Evolutionary conservation across 441 rosid genomes (phyloP), one percentile per base, ranked within the genome.

Genomic region (Pelargonium cotyledonis): DNA sequence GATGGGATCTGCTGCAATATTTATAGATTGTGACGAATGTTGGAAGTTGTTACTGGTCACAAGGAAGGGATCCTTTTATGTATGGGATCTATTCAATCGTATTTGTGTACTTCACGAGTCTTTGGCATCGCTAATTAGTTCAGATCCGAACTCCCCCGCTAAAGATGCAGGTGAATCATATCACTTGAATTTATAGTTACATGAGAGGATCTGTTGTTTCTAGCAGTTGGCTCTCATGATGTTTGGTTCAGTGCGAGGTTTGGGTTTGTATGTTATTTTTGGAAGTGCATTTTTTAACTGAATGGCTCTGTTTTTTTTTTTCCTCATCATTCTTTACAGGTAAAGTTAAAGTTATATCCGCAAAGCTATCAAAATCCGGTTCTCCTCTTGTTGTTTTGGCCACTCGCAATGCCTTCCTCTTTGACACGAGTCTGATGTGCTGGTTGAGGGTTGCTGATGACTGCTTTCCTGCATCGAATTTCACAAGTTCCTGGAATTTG

Each of bases 401-500:
- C 68, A 89, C 96, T 15, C 92, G 97, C 29, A 96, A 91, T 75
- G 97, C 97, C 5, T 95, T 88, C 79, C 89, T 95, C 74, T 95
- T 89, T 43, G 97, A 95, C 77, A 85, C 69, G 80, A 85, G 80
- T 84, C 92, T 95, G 47, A 88, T 78, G 92, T 95, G 97, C 72
- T 91, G 99, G 99, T 79, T 95, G 81, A 86, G 99, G 79, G 96
- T 90, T 63, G 97, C 90, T 23, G 99, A 95, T 77, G 99, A 95
- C 76, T 95, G 97, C 81, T 95, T 95, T 81, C 97, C 99, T 23
- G 94, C 97, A 53, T 95, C 99, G 61, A 95, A 88, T 81, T 95
- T 91, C 72, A 79, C 94, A 41, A 88, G 89, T 85, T 89, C 99
- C 57, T 88, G 91, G 97, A 91, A 85, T 86, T 76, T 91, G 76